Evolutionary conservation across 1,284 basidiomycete species (phyloP).

Genomic region (Cutaneotrichosporon spelunceum): DNA sequence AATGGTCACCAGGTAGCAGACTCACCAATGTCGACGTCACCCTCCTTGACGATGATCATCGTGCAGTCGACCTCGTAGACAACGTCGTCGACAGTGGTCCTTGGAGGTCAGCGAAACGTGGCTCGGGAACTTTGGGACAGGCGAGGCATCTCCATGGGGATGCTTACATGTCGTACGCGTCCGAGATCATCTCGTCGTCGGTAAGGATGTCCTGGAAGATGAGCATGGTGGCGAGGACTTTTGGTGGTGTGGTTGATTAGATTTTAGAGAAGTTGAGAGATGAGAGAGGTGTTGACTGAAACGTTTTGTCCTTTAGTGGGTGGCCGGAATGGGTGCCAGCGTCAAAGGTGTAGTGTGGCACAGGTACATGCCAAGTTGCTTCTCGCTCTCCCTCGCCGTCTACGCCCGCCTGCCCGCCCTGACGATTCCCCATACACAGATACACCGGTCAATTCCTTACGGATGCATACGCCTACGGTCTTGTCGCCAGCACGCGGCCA

Average conservation of each 20-base stretch:
- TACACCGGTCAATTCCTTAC: background rate
- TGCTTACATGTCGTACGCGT: constrained; percentile 78
- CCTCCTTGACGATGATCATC: constrained; percentile 70
- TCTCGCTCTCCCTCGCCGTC: background rate
- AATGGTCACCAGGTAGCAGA: constrained; percentile 11
- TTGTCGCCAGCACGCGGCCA: too few species aligned
- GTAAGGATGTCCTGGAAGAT: constrained; percentile 59
- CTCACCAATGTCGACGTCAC: constrained; percentile 87
- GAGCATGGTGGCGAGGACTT: constrained; percentile 36
- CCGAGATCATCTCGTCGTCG: constrained; percentile 91
- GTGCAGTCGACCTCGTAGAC: constrained; percentile 87
- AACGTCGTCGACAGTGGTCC: constrained; percentile 76
- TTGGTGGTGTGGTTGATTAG: constrained; percentile 13
- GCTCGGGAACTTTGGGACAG: background rate
- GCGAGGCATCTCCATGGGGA: background rate
- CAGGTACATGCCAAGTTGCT: background rate
- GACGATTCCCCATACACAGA: background rate
- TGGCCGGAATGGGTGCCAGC: background rate
- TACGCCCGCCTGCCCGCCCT: background rate
- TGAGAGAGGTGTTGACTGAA: constrained; percentile 7
- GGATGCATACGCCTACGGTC: background rate
- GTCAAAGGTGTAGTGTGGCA: background rate
- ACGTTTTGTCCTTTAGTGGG: background rate
- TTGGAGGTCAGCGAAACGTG: constrained; percentile 45
- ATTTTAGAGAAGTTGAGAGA: constrained; percentile 12